Percentiles rank a stretch among this genome's conserved stretches.
These are phyloP conservation scores for Lactarius hengduanensis DNA, from an alignment of 768 basidiomycete species.

Conservation along the genomic window DNA sequence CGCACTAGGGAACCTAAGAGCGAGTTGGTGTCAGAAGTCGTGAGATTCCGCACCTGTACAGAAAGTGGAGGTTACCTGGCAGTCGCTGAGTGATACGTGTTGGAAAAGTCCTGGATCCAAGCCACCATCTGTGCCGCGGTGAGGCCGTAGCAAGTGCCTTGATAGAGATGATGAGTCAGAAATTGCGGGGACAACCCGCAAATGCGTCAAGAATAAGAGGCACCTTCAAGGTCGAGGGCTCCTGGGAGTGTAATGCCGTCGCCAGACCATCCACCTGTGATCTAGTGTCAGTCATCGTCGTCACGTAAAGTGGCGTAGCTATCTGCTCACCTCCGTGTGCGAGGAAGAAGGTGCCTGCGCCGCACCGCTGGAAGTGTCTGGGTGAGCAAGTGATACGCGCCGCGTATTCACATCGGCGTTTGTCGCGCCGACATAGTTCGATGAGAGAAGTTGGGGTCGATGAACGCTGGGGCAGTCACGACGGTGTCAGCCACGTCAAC, in stretches of 20 bases:
- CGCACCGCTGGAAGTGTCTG: too few relatives aligned
- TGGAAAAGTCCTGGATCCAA: constrained; percentile 61
- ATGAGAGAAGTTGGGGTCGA: too few relatives aligned
- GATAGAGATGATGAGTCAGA: constrained; percentile 4
- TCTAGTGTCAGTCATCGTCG: background rate
- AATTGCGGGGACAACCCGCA: too few relatives aligned
- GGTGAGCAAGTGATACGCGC: too few relatives aligned
- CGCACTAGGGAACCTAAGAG: constrained; percentile 23
- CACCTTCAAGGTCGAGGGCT: too few relatives aligned
- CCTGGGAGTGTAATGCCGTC: too few relatives aligned
- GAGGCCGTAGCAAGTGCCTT: background rate
- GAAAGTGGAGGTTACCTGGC: constrained; percentile 39
- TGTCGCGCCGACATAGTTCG: too few relatives aligned
- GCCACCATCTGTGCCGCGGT: constrained; percentile 55
- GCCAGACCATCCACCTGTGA: background rate
- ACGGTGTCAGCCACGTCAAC: background rate
- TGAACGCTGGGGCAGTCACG: too few relatives aligned
- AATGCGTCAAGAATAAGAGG: too few relatives aligned
- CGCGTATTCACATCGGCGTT: too few relatives aligned
- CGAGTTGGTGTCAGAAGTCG: background rate
- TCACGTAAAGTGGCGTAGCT: background rate
- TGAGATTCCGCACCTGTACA: background rate
- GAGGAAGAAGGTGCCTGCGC: too few relatives aligned
- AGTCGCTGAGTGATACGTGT: constrained; percentile 49
- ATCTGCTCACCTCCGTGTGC: background rate